These are phyloP conservation scores for Citrus hindsii DNA, from an alignment of 345 rosid genomes.

Conservation along the genomic window DNA sequence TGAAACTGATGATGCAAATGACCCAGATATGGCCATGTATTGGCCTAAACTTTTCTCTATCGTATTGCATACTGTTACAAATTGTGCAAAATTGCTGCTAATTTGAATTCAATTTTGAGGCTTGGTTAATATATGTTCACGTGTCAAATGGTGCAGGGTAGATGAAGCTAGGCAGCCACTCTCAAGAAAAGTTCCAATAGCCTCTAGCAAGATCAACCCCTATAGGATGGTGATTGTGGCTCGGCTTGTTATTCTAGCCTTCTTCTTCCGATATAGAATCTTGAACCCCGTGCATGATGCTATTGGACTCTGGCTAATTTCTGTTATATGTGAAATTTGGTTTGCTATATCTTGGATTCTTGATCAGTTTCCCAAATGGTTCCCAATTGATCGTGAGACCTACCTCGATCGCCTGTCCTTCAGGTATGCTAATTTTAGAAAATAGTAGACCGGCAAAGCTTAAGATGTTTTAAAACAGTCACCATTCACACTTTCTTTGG, in stretches of 20 bases:
- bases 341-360: conserved; percentile 97
- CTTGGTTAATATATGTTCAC: not conserved
- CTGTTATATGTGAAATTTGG: conserved; percentile 92
- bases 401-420: conserved; percentile 87
- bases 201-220: conserved; percentile 90
- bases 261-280: conserved; percentile 82
- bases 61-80: not conserved
- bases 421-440: conserved; percentile 38
- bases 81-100: not conserved
- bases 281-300: conserved; percentile 89
- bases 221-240: conserved; percentile 93
- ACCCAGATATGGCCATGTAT: conserved; percentile 75
- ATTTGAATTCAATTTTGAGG: not conserved
- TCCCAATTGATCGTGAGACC: conserved; percentile 88
- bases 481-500: conserved; percentile 2
- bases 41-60: not conserved
- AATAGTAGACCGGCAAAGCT: not conserved
- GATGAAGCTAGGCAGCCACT: conserved; percentile 94
- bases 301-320: conserved; percentile 86
- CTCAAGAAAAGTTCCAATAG: conserved; percentile 92
- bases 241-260: conserved; percentile 70
- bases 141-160: conserved; percentile 44
- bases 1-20: conserved; percentile 59
- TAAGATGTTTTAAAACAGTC: conserved; percentile 3
- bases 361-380: conserved; percentile 98